Conservation (phyloP, 306 rosid genomes). For the Lathyrus tuberosus region DNA sequence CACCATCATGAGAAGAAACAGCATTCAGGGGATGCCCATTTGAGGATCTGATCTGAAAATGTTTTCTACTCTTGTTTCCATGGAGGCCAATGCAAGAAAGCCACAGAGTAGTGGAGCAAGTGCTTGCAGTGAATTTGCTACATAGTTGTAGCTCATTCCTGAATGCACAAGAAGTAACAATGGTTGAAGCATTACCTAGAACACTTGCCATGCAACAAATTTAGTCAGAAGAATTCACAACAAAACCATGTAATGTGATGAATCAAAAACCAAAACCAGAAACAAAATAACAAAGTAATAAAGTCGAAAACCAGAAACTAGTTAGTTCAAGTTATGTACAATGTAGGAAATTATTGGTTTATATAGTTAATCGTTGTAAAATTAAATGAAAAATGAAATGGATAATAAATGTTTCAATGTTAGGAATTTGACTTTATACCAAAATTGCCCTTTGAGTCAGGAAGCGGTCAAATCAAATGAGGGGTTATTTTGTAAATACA, state of each 20-base stretch:
- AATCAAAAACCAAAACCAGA: not conserved
- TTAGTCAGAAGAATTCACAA: constrained; percentile 22
- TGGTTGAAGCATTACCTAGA: constrained; percentile 50
- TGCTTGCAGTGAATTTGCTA: constrained; percentile 33
- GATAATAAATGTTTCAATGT: constrained; percentile 20
- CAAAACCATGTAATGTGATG: constrained; percentile 5
- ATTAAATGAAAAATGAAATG: not conserved
- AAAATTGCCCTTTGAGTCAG: constrained; percentile 22
- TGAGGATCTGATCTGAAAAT: constrained; percentile 73
- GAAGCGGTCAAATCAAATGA: constrained; percentile 27
- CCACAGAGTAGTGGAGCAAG: not conserved
- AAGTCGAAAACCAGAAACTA: constrained; percentile 21
- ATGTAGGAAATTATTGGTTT: constrained; percentile 15
- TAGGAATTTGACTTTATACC: constrained; percentile 12
- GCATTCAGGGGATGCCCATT: constrained; percentile 76
- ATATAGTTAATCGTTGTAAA: constrained; percentile 41
- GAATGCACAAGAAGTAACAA: constrained; percentile 43
- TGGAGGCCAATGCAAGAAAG: constrained; percentile 27
- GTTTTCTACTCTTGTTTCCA: constrained; percentile 44
- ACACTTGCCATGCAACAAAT: constrained; percentile 62
- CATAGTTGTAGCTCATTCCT: constrained; percentile 46
- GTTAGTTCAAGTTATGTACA: not conserved
- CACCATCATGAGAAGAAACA: constrained; percentile 71
- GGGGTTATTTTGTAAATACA: constrained; percentile 13
- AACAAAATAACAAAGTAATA: constrained; percentile 7